Conservation (phyloP, 2,329 filamentous ascomycete genomes). For the Cytospora leucostoma region DNA sequence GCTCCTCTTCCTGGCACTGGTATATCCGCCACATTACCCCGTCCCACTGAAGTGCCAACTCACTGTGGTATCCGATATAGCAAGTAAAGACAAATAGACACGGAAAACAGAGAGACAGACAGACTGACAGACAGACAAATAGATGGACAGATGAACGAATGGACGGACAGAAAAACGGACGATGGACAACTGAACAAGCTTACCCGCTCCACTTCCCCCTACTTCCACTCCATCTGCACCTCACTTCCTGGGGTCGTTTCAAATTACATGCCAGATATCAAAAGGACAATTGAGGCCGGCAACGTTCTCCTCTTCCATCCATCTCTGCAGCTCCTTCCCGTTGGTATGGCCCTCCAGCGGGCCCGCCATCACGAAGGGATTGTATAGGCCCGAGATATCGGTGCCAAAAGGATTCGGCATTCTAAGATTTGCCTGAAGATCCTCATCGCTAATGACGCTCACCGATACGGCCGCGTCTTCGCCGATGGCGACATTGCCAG, state of each 20-base stretch:
- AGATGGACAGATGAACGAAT: neutral
- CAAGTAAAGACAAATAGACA: neutral
- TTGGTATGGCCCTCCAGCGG: constrained; percentile 17
- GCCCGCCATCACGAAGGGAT: neutral
- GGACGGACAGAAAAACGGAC: neutral
- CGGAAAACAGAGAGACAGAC: neutral
- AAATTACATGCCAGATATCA: constrained; percentile 22
- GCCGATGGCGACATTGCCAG: constrained; percentile 1
- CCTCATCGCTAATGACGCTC: constrained; percentile 10
- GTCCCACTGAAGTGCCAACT: neutral
- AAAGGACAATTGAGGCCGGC: neutral
- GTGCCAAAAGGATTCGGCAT: constrained; percentile 16
- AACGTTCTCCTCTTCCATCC: constrained; percentile 19
- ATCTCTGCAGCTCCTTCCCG: constrained; percentile 20
- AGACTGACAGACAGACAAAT: neutral
- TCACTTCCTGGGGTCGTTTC: neutral
- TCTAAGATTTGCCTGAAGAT: constrained; percentile 21
- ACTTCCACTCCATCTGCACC: constrained; percentile 7
- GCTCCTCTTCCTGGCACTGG: neutral
- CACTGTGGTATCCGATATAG: constrained; percentile 12
- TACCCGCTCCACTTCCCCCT: neutral
- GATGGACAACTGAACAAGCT: neutral
- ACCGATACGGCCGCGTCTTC: constrained; percentile 2
- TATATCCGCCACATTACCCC: no score
- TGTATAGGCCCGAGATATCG: constrained; percentile 15